Base-by-base conservation (phyloP, 2,329 filamentous ascomycete species). In the Pseudogymnoascus sp. region DNA sequence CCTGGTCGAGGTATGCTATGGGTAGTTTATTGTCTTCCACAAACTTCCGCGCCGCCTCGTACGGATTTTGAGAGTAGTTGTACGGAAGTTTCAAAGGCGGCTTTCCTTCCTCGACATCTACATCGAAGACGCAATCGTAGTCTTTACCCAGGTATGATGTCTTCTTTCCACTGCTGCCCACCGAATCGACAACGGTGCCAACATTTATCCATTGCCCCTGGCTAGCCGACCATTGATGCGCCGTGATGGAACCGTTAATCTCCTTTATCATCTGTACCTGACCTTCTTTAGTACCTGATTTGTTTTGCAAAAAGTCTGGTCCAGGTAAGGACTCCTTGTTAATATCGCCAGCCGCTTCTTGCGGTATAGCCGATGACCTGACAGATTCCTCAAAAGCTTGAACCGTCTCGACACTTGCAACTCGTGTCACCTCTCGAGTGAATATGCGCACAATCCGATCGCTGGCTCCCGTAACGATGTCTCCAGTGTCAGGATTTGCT, bases 61-160 rank as follows among this genome's bases (percentile, higher is more conserved):
- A 97, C 0, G 92, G 91, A 69, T 97, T 97, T 72, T 97, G 89
- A 1, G 89, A 91, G 11, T 93, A 82, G 73, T 97, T 97, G 77
- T 90, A 97, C 0, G 93, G 92, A n/a, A 97, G 81, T 75, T 97
- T 97, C 53, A 97, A 80, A 0, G 93, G 86, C 11, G 93, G 93
- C 72, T 96, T 93, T 61, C 92, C 93, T 71, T 97, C 93, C 73
- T 96, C 91, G 66, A 97, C 96, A 70, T 96, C 93, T 26, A 97
- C 93, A 72, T 97, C 93, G 69, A 97, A 97, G 7, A 99, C 93
- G 71, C 89, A 97, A 73, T 99, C 95, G 74, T 96, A 99, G 65
- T 93, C 90, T 72, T 96, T 85, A 33, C 93, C 93, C 1, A 90
- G 80, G 72, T 93, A 88, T 64, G 87, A 82, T 7, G 86, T 85